A percentile compares a stretch with the other conserved stretches of the same genome.
phyloP scores from a whole-genome alignment of 2,329 filamentous ascomycete species.

The Myriosclerotinia scirpicola region DNA sequence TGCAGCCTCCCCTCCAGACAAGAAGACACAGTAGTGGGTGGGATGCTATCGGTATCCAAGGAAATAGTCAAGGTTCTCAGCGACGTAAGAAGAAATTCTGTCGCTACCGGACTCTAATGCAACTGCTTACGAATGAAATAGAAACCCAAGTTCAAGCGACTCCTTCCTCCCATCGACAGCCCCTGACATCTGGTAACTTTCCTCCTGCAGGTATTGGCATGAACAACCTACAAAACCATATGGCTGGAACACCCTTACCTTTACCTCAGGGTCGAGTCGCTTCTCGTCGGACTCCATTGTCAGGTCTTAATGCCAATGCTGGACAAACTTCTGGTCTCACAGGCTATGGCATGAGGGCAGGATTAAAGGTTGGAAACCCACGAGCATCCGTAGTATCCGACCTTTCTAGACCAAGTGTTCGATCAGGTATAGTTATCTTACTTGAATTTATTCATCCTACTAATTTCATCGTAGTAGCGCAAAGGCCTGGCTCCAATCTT shows the following conservation, averaged over 20 bases:
- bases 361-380: slow-evolving; percentile 41
- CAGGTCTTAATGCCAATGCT: slow-evolving; percentile 29
- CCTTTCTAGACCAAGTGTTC: slow-evolving; percentile 28
- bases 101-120: not conserved
- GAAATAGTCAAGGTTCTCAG: slow-evolving; percentile 15
- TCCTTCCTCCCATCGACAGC: slow-evolving; percentile 40
- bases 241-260: slow-evolving; percentile 29
- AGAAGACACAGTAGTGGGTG: slow-evolving; percentile 27
- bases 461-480: slow-evolving; percentile 32
- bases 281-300: slow-evolving; percentile 32
- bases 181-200: slow-evolving; percentile 28
- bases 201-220: slow-evolving; percentile 27
- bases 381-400: slow-evolving; percentile 23
- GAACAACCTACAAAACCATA: slow-evolving; percentile 28
- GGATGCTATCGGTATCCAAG: slow-evolving; percentile 34
- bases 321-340: slow-evolving; percentile 31
- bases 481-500: slow-evolving; percentile 30
- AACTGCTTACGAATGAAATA: slow-evolving; percentile 19
- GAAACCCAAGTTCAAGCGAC: slow-evolving; percentile 34
- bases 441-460: not conserved
- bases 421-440: slow-evolving; percentile 34
- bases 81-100: slow-evolving; percentile 25
- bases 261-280: slow-evolving; percentile 28
- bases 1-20: slow-evolving; percentile 24
- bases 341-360: slow-evolving; percentile 42